A percentile compares a stretch with the other conserved stretches of the same genome.
These are phyloP conservation scores for Amanita molliuscula DNA, from an alignment of 768 basidiomycete genomes.

Conservation along the genomic window DNA sequence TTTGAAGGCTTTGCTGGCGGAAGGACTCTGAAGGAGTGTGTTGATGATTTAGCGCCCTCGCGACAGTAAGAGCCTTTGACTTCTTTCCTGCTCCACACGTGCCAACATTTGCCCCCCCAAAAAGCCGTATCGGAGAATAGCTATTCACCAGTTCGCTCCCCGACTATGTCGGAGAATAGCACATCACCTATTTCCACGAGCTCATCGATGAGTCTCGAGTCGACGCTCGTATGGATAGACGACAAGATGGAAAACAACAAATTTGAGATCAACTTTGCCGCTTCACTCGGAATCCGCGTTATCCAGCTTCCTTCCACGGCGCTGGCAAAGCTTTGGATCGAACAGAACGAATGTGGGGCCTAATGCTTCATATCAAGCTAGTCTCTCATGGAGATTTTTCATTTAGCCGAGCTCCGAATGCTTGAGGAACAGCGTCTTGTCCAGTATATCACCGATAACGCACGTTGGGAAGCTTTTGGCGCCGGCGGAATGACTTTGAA, in stretches of 20 bases:
- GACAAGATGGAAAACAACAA: conserved; percentile 14
- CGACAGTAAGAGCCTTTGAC: neutral
- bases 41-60: conserved; percentile 3
- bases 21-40: conserved; percentile 8
- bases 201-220: neutral
- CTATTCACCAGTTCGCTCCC: neutral
- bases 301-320: conserved; percentile 18
- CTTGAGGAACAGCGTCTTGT: conserved; percentile 13
- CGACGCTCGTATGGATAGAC: conserved; percentile 20
- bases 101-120: neutral
- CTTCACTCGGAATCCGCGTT: conserved; percentile 12
- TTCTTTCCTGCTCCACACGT: neutral
- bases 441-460: conserved; percentile 22
- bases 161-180: neutral
- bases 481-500: conserved; percentile 8
- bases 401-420: conserved; percentile 14
- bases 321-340: conserved; percentile 18
- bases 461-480: conserved; percentile 12
- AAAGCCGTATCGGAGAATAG: neutral
- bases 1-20: conserved; percentile 11
- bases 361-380: neutral
- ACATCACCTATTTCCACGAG: neutral
- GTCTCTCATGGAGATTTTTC: neutral
- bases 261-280: conserved; percentile 10
- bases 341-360: conserved; percentile 15